These are phyloP conservation scores for Penicillium parvum DNA, from an alignment of 495 filamentous ascomycete genomes.

Conservation along the genomic window DNA sequence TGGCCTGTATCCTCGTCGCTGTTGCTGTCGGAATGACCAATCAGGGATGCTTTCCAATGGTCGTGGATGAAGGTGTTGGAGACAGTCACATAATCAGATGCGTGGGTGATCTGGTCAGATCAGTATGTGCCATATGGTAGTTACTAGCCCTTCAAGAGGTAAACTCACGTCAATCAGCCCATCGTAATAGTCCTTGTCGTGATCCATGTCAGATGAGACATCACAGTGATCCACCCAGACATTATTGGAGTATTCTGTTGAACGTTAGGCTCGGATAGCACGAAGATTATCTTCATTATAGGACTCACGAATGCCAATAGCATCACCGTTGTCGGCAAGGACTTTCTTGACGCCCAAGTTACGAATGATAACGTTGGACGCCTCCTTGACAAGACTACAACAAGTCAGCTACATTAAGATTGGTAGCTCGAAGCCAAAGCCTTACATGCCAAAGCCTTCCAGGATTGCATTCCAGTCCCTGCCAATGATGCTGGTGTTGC, in stretches of 20 bases:
- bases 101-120: conserved; percentile 37
- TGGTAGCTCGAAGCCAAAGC: background rate
- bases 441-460: conserved; percentile 31
- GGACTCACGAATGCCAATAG: conserved; percentile 49
- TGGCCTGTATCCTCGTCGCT: conserved; percentile 46
- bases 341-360: conserved; percentile 60
- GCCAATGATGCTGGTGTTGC: conserved; percentile 55
- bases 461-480: conserved; percentile 26
- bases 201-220: conserved; percentile 51
- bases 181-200: conserved; percentile 65
- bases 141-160: background rate
- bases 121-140: background rate
- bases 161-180: conserved; percentile 56
- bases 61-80: conserved; percentile 52
- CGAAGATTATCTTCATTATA: background rate
- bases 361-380: conserved; percentile 57
- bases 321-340: conserved; percentile 54
- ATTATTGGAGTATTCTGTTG: conserved; percentile 45
- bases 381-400: conserved; percentile 40
- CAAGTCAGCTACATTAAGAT: background rate
- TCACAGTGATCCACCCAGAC: conserved; percentile 70
- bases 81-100: conserved; percentile 47
- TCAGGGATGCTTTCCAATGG: conserved; percentile 62
- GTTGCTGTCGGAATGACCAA: conserved; percentile 53
- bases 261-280: background rate